Base-by-base conservation (phyloP, 2,329 filamentous ascomycete species). In the Fusarium citri region DNA sequence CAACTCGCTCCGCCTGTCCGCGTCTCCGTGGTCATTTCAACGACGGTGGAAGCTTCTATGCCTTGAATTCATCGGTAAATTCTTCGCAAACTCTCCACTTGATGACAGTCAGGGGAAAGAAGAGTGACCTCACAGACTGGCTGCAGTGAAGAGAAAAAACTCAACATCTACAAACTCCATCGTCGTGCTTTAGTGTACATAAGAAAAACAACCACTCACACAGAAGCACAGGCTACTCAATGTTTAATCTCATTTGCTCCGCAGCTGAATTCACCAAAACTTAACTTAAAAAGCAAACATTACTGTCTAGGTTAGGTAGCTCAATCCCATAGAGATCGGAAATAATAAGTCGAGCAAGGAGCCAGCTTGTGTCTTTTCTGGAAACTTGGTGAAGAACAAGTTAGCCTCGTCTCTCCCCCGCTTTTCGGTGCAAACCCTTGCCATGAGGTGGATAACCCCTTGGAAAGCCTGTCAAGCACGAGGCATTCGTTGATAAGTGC, bases 11-110 rank as follows among this genome's bases (percentile, higher is more conserved):
- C 62, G 46, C 28, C 28, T 14, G 28, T 30, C 28, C 28, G 28
- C 49, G 57, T 34, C 63, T 68, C 67, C 66, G 42, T 68, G 58
- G 43, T 69, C 58, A 69, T 68, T 61, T 70, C 59, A 54, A 55
- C 46, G 42, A 49, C 62, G 51, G 54, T 53, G 47, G 45, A 28
- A 43, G 41, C 57, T 31, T 51, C 48, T 22, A 30, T 48, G 55
- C 67, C 48, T 61, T 28, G 45, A 31, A 23, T 26, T 37, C 8
- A 42, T 70, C 57, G 67, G 57, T 55, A 58, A 56, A 56, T 43
- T 70, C 45, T 57, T 55, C 59, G 26, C 51, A 56, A 28, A 22
- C 54, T 70, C 54, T 64, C 67, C 67, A 71, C 67, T 48, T 30
- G 49, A 26, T n/a, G 50, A 41, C 37, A 22, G n/a, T 53, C 23